These are phyloP conservation scores for Coniochaeta hoffmannii DNA, from an alignment of 2,329 filamentous ascomycete species.

Conservation along the genomic window DNA sequence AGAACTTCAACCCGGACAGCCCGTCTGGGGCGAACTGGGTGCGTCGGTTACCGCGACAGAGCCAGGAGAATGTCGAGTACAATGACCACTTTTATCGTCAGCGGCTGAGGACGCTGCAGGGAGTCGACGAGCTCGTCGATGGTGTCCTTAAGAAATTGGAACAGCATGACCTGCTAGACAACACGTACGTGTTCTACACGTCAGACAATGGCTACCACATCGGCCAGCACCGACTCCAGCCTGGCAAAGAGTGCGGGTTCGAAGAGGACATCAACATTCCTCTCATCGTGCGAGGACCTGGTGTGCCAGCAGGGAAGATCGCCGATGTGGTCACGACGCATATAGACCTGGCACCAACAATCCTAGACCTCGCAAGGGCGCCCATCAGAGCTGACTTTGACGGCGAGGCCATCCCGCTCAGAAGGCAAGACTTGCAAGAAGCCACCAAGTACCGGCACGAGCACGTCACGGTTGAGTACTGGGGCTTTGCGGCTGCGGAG, in stretches of 20 bases:
- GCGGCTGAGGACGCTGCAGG: conserved; percentile 33
- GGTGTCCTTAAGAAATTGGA: conserved; percentile 22
- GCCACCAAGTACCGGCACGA: conserved; percentile 31
- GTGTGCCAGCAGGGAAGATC: conserved; percentile 33
- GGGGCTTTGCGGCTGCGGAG: conserved; percentile 36
- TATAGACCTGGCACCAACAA: conserved; percentile 55
- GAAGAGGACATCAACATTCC: conserved; percentile 54
- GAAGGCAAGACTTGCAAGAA: conserved; percentile 13
- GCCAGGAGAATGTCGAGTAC: conserved; percentile 29
- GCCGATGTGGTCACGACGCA: conserved; percentile 49
- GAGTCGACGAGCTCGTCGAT: conserved; percentile 36
- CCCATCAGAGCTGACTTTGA: conserved; percentile 44
- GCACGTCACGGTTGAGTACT: conserved; percentile 52
- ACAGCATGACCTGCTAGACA: conserved; percentile 40
- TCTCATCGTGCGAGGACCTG: conserved; percentile 52
- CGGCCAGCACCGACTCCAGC: conserved; percentile 48
- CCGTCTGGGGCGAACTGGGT: conserved; percentile 38
- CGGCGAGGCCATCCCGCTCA: conserved; percentile 42
- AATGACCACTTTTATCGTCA: conserved; percentile 41
- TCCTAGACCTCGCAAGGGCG: conserved; percentile 38
- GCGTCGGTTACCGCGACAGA: conserved; percentile 27
- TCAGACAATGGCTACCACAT: conserved; percentile 55
- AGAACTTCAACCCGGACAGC: conserved; percentile 57
- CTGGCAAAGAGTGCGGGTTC: conserved; percentile 50
- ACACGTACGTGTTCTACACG: conserved; percentile 51